Conservation (phyloP, 1,139 yeast species). For the Hyphopichia buzzinii region DNA sequence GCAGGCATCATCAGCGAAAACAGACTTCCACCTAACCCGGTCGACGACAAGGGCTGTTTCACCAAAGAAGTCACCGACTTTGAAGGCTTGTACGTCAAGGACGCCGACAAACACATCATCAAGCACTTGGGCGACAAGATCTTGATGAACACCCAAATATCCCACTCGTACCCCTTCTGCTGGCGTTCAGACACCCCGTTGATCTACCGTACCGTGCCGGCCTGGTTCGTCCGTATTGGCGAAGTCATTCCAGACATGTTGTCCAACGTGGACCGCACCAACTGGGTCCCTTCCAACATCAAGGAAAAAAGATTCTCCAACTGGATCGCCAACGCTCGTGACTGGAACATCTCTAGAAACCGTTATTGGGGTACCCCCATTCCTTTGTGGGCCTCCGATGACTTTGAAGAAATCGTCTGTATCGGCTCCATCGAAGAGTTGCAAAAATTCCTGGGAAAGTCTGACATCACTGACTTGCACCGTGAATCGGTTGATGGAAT, state of each 20-base stretch:
- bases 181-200: conserved; percentile 99
- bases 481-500: conserved; percentile 89
- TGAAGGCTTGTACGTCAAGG: conserved; percentile 87
- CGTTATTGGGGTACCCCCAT: conserved; percentile 99
- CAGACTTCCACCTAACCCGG: conserved; percentile 83
- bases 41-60: conserved; percentile 88
- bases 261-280: conserved; percentile 77
- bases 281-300: conserved; percentile 91
- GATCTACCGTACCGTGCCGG: conserved; percentile 93
- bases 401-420: conserved; percentile 88
- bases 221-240: conserved; percentile 94
- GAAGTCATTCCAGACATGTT: conserved; percentile 89
- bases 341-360: conserved; percentile 97
- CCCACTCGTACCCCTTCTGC: conserved; percentile 98
- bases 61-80: conserved; percentile 71
- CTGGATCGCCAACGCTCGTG: conserved; percentile 98
- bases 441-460: conserved; percentile 76
- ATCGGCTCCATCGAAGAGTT: conserved; percentile 88
- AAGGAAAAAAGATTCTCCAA: conserved; percentile 94
- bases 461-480: conserved; percentile 83
- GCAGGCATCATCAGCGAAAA: conserved; percentile 73
- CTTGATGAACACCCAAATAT: conserved; percentile 74
- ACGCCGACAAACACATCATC: conserved; percentile 90
- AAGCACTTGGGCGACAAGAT: conserved; percentile 76
- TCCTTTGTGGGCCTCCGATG: conserved; percentile 97